These are phyloP conservation scores for Barbatosphaeria neglecta DNA, from an alignment of 495 filamentous ascomycete species.

Conservation along the genomic window DNA sequence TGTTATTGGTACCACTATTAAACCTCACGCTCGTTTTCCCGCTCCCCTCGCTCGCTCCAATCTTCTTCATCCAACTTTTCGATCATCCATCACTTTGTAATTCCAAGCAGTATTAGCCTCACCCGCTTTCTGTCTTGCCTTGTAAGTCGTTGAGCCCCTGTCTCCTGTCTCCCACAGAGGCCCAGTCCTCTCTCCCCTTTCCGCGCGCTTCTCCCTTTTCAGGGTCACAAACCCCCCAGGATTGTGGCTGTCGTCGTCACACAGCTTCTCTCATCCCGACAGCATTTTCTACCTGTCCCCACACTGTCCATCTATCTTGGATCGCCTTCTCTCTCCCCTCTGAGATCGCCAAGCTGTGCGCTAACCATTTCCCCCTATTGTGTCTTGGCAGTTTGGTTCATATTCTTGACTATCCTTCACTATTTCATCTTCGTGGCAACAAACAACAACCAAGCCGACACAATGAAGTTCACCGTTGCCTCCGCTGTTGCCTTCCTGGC, in stretches of 20 bases:
- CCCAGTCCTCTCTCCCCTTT: neutral
- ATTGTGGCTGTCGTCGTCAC: too few species aligned
- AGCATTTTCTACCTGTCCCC: too few species aligned
- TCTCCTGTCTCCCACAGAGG: too few species aligned
- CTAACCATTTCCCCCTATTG: neutral
- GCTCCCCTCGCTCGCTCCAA: constrained; percentile 10
- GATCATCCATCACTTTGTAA: constrained; percentile 1
- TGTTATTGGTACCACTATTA: constrained; percentile 1
- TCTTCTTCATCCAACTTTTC: constrained; percentile 1
- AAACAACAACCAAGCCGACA: constrained; percentile 10
- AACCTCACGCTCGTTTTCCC: constrained; percentile 2
- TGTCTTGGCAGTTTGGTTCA: neutral
- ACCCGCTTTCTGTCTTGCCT: too few species aligned
- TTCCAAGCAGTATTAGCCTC: neutral
- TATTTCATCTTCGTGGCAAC: neutral
- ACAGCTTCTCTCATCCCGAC: too few species aligned
- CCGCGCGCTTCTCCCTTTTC: neutral
- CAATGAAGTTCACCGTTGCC: constrained; percentile 31
- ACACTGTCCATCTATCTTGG: neutral
- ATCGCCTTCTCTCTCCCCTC: neutral
- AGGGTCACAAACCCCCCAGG: too few species aligned
- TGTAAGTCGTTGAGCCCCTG: neutral
- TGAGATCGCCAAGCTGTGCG: neutral
- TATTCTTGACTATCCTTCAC: constrained; percentile 14
- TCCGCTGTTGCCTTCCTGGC: constrained; percentile 25